Conservation (phyloP, 768 basidiomycete genomes). For the Fomitopsis serialis region DNA sequence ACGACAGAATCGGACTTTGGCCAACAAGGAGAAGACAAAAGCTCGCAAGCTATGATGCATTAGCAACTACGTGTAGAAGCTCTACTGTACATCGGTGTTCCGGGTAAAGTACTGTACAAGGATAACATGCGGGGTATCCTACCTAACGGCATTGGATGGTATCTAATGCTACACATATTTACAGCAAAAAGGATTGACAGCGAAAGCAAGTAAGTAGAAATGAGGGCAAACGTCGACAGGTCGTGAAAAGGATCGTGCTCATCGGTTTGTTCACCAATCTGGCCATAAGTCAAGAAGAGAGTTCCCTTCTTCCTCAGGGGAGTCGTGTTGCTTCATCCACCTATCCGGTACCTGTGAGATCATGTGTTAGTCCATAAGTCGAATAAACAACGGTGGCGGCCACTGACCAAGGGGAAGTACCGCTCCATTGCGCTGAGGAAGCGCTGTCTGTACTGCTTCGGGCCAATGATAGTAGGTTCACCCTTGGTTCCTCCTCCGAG, state of each 20-base stretch:
- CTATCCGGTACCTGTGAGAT: slow-evolving; percentile 72
- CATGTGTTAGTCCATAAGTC: slow-evolving; percentile 3
- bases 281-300: slow-evolving; percentile 33
- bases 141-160: background rate
- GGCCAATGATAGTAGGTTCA: slow-evolving; percentile 95
- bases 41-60: slow-evolving; percentile 24
- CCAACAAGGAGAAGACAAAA: slow-evolving; percentile 36
- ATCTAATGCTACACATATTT: too few species aligned
- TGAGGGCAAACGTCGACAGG: background rate
- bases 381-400: background rate
- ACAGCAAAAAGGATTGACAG: too few species aligned
- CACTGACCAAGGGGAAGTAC: slow-evolving; percentile 76
- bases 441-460: slow-evolving; percentile 87
- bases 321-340: slow-evolving; percentile 85
- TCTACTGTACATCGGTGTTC: too few species aligned
- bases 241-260: background rate
- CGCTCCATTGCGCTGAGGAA: slow-evolving; percentile 87
- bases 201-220: too few species aligned
- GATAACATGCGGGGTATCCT: background rate
- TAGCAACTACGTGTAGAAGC: too few species aligned
- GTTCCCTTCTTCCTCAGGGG: slow-evolving; percentile 66
- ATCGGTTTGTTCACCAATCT: slow-evolving; percentile 26
- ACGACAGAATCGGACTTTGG: slow-evolving; percentile 46
- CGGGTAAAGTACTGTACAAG: too few species aligned
- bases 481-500: slow-evolving; percentile 78